Evolutionary conservation across 2,329 filamentous ascomycete genomes (phyloP).

Genomic region (Coniochaeta hoffmannii): DNA sequence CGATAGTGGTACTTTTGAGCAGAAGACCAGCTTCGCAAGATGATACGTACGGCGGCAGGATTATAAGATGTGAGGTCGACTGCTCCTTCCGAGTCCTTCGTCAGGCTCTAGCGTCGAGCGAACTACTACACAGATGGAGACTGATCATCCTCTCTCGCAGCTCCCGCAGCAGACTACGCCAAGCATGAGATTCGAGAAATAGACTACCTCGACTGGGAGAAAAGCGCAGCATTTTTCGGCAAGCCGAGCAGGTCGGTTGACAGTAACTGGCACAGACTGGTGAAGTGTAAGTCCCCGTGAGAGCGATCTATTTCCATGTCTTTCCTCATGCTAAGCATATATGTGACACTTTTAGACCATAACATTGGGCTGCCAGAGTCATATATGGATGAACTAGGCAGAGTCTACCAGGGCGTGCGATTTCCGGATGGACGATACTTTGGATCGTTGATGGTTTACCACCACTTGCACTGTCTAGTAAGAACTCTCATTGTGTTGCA

Average conservation of each 20-base stretch:
- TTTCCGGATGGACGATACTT: slow-evolving; percentile 6
- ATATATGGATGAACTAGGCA: neutral
- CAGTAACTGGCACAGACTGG: slow-evolving; percentile 5
- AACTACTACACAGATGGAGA: too few relatives aligned
- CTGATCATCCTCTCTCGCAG: neutral
- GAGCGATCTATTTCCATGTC: neutral
- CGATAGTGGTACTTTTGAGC: neutral
- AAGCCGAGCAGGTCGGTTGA: slow-evolving; percentile 2
- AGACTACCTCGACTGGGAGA: slow-evolving; percentile 3
- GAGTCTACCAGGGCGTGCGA: neutral
- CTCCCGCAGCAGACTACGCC: slow-evolving; percentile 3
- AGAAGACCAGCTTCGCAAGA: neutral
- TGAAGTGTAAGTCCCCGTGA: neutral
- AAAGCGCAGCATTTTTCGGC: slow-evolving; percentile 3
- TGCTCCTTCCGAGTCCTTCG: neutral
- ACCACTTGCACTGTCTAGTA: slow-evolving; percentile 5
- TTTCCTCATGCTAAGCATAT: neutral
- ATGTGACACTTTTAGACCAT: neutral
- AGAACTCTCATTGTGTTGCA: neutral
- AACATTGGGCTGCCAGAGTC: slow-evolving; percentile 4
- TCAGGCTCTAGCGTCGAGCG: too few relatives aligned
- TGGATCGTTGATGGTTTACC: slow-evolving; percentile 5
- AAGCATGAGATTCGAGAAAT: slow-evolving; percentile 3
- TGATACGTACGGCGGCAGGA: neutral
- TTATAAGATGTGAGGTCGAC: neutral